Evolutionary conservation across 2,329 filamentous ascomycete genomes (phyloP), one percentile per base, ranked within the genome.

Genomic region (Trichoderma koningii): DNA sequence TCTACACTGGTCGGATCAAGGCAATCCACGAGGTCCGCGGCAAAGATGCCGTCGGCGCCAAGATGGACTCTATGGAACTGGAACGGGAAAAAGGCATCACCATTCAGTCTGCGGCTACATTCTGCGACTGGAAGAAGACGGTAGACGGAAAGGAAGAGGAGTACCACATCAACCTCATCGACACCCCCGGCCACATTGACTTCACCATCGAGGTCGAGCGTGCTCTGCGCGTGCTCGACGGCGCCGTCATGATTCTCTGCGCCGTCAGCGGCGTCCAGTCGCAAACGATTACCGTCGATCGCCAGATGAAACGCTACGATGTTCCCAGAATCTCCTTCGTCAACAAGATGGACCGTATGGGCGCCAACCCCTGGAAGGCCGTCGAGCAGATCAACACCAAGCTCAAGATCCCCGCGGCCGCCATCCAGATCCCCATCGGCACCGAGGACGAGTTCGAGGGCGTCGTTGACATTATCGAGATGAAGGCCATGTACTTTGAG

Each of bases 291-390:
- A 99, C 95, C 1, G 95, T 99, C 69, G 93, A 99, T 78, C 87
- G 95, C 71, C 95, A 99, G 82, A 99, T 99, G 95, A 92, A 93
- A 82, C 89, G 95, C 71, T 99, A 99, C 83, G 94, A 98, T 75
- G 89, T 99, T 68, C 95, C 95, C 67, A 87, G 95, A 72, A 89
- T 99, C 76, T 96, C 91, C 63, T 99, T 99, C 74, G 88, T 99
- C 76, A 99, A 99, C 83, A 99, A 99, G 85, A 98, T 99, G 94
- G 95, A 99, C 75, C 90, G 95, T 70, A 97, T 97, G 90, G 95
- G 95, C 66, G 92, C 95, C 69, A 98, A 99, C 76, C 95, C 95
- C 9, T 99, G 93, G 87, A 97, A 96, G 80, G 93, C 93, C 9
- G 88, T 99, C 65, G 94, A 99, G 47, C 93, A 97, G 80, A 98